Base-by-base conservation (phyloP, 2,329 filamentous ascomycete genomes). In the Trichoderma sp. region DNA sequence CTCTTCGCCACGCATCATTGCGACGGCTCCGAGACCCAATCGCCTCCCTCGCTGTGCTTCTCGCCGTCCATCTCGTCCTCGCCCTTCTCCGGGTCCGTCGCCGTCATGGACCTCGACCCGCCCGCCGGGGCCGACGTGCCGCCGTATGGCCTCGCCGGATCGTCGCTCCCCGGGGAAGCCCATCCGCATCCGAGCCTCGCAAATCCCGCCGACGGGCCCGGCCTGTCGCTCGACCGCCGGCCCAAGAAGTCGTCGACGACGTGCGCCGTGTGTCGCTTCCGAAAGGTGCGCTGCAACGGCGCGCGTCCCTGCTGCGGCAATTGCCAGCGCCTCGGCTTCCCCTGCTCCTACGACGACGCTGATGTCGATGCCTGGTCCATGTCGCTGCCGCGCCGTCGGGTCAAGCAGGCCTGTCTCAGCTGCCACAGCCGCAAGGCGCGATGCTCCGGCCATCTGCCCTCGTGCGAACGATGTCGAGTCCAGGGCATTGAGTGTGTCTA, bases 281-380 rank as follows among this genome's bases (percentile, higher is more conserved):
- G 87, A 76, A 89, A 89, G 78, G 87, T 89, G 23, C 86, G 87
- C 62, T 89, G 87, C 79, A 86, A 88, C 76, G 86, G 87, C 43
- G 81, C 83, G 13, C 85, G 85, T 53, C 82, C 85, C 64, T 80
- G 86, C 72, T 89, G 87, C 78, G 85, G 85, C 79, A 88, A 88
- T 78, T 89, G 87, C 79, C 85, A 88, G 73, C 85, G 87, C 23
- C 83, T 89, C 58, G 86, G 86, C 62, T 88, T 89, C 74, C 82
- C 84, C 7, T 89, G 87, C 77, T 87, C 87, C 8, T 89, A 88
- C 75, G 85, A 88, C 72, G 86, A 87, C 68, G 80, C 79, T 61
- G 81, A 81, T 68, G 75, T 82, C 34, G 81, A 82, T 13, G 77
- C 82, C 59, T 82, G 85, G 74, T 82, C 82, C 39, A 78, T 84